Evolutionary conservation across 805 yeast species (phyloP).

Genomic region (Millerozyma miso): DNA sequence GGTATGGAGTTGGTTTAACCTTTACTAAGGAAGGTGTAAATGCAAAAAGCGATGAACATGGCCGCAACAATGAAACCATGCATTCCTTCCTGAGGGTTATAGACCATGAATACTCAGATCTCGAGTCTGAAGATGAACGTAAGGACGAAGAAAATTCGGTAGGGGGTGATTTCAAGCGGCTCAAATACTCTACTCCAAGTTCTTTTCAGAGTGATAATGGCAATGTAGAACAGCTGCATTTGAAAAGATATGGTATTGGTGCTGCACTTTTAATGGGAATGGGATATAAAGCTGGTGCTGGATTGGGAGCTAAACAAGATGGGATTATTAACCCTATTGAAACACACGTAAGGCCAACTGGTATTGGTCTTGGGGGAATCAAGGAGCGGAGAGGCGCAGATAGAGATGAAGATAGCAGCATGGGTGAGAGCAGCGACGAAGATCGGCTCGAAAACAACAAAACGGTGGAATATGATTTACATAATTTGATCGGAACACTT

Average conservation of each 20-base stretch:
- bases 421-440: conserved; percentile 18
- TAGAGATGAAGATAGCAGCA: conserved; percentile 10
- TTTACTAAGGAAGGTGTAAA: neutral
- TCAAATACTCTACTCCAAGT: neutral
- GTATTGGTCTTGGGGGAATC: conserved; percentile 72
- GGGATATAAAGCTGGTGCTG: conserved; percentile 86
- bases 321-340: conserved; percentile 85
- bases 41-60: neutral
- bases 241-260: conserved; percentile 70
- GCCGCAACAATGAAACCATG: conserved; percentile 1
- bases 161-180: neutral
- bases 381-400: conserved; percentile 23
- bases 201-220: neutral
- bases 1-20: neutral
- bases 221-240: neutral
- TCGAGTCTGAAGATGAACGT: conserved; percentile 15
- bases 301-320: conserved; percentile 67
- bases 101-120: conserved; percentile 17
- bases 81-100: conserved; percentile 10
- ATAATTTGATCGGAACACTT: conserved; percentile 31
- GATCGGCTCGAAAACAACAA: conserved; percentile 12
- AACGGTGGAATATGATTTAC: conserved; percentile 18
- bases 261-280: conserved; percentile 70
- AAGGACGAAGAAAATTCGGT: conserved; percentile 6
- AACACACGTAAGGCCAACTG: conserved; percentile 59